A percentile compares a stretch with the other conserved stretches of the same genome.
Evolutionary conservation across 2,329 filamentous ascomycete genomes (phyloP).

Genomic region (Talaromyces sp.): DNA sequence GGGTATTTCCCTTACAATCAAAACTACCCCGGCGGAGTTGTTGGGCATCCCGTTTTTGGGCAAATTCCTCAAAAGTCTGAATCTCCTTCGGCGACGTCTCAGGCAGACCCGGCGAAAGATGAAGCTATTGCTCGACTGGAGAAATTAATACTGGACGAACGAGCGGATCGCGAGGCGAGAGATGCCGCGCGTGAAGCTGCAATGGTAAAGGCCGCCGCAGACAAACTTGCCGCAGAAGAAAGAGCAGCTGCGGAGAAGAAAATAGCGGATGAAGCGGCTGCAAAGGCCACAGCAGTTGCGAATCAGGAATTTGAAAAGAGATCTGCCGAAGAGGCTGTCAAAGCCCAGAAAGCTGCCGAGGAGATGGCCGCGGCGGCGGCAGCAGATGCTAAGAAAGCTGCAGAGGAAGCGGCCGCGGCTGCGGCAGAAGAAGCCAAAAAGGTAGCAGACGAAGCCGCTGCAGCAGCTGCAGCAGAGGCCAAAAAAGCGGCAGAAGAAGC

Average conservation of each 20-base stretch:
- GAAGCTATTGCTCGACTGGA: conserved; percentile 59
- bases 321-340: conserved; percentile 42
- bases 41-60: conserved; percentile 32
- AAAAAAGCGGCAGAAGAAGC: conserved; percentile 29
- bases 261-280: conserved; percentile 38
- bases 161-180: conserved; percentile 36
- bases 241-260: conserved; percentile 38
- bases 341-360: conserved; percentile 35
- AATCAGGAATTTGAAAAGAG: conserved; percentile 40
- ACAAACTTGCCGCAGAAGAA: conserved; percentile 29
- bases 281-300: conserved; percentile 37
- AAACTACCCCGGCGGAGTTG: conserved; percentile 32
- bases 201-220: conserved; percentile 51
- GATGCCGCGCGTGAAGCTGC: conserved; percentile 38
- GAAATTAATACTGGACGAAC: conserved; percentile 50
- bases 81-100: conserved; percentile 24
- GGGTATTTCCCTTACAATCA: conserved; percentile 33
- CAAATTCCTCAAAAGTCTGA: conserved; percentile 21
- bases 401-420: conserved; percentile 34
- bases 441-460: conserved; percentile 44
- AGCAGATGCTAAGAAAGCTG: conserved; percentile 47
- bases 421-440: conserved; percentile 44
- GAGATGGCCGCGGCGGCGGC: conserved; percentile 32
- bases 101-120: conserved; percentile 48
- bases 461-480: conserved; percentile 42